Base-by-base conservation (phyloP, 2,329 filamentous ascomycete species). In the Arthroderma sp. region DNA sequence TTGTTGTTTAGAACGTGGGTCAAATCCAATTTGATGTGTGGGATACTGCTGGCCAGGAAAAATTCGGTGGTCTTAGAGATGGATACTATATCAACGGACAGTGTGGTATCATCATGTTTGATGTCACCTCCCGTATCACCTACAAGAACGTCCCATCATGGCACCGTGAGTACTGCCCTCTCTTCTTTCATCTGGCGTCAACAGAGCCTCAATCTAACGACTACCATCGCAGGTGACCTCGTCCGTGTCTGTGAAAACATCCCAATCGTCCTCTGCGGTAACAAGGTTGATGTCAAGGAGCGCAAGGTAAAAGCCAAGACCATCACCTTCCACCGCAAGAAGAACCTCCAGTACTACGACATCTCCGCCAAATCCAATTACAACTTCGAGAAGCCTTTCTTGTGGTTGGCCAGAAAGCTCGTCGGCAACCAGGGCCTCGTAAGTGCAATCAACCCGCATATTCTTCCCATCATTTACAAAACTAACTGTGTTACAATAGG, bases 291-390 rank as follows among this genome's bases (percentile, higher is more conserved):
- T 75, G 91, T 98, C 55, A 98, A 98, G 84, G 91, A 98, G 80
- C 86, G 91, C 71, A 98, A 98, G 76, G 91, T 98, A 67, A 98
- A 98, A 82, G 91, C 91, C 66, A 98, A 98, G 86, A 93, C 89
- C 66, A 98, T 98, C 72, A 98, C 91, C 56, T 98, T 98, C 85
- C 91, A 98, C 80, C 86, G 91, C 73, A 98, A 98, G 86, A 98
- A 98, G 83, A 98, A 96, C 74, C 82, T 98, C 43, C 91, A 98
- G 74, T 98, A 98, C 75, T 98, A 98, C 66, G 91, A 98, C 68
- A 98, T 91, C 4, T 95, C 88, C 7, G 91, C 91, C 54, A 98
- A 98, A 75, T 95, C 89, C 36, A 84, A 87, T 48, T 87, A 94
- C 69, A 98, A 98, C 58, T 91, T 98, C 46, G 78, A 81, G 59